Evolutionary conservation across 495 filamentous ascomycete genomes (phyloP), one percentile per base, ranked within the genome.

Genomic region (Aspergillus egyptiacus): DNA sequence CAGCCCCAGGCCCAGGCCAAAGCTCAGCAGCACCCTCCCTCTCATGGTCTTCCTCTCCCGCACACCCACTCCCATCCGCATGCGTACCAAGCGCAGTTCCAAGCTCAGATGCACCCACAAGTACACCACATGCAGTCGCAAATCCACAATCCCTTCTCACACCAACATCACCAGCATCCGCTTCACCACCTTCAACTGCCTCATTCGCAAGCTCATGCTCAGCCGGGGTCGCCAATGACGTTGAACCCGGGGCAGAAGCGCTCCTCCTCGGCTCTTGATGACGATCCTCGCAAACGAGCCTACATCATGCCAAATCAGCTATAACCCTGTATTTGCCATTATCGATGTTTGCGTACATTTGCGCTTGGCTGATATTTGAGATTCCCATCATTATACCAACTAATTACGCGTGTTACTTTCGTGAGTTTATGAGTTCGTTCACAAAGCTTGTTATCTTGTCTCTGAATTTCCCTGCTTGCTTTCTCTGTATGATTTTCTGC

Each of bases 271-370:
- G 46, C 28, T 1, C 27, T 54, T 8, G 65, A 70, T 14, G 61
- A 70, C 0, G 66, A 69, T 7, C 48, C 64, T 1, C 63, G 60
- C 27, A 69, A 69, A 41, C 62, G 65, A 18, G 53, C 62, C 35
- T 60, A 58, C 18, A 59, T 62, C 8, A 69, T 63, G 10, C 66
- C 67, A 17, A 56, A 58, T 15, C 54, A 56, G 33, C 51, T 53
- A 43, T 55, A 51, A 39, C 13, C 18, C 15, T 19, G 7, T 25
- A 17, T 24, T 14, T 27, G 14, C 13, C 25, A 34, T 32, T 33
- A 45, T 27, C 25, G 10, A 27, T 27, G 25, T 27, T 27, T 27
- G 25, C n/a, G n/a, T n/a, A n/a, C n/a, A n/a, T n/a, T n/a, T n/a
- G n/a, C n/a, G n/a, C n/a, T 38, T 40, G 13, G 24, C 27, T 39